Base-by-base conservation (phyloP, 257 asterid species). In the Henckelia pumila region DNA sequence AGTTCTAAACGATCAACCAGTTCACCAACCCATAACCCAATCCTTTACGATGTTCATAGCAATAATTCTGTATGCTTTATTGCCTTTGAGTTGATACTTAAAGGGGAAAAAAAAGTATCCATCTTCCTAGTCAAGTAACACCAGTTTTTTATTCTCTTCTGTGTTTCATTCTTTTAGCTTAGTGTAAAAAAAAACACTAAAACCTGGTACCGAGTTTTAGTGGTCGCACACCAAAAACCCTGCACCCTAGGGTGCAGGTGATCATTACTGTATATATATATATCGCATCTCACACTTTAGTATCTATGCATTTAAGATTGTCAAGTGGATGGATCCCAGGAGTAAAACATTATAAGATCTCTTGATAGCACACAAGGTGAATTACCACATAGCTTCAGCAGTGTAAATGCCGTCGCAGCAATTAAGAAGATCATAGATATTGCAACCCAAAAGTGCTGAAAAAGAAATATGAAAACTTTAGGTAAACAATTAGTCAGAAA, bases 391-490 rank as follows among this genome's bases (percentile, higher is more conserved):
- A 93, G 85, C 80, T 93, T 93, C 79, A 88, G 78, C 71, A 93
- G 92, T 11, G 97, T 90, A 80, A 93, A 93, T 61, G 86, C 35
- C 58, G 97, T 90, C 8, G 97, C 99, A 32, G 99, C 99, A 73
- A 90, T 81, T 81, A 90, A 88, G 88, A 93, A 93, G 78, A 93
- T 95, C 99, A 93, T 90, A 56, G 99, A 82, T 63, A 93, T 88
- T 37, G 97, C 96, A 76, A 93, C 97, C 97, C 99, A 93, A 37
- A 93, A 93, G 79, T 93, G 99, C 99, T 93, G 99, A 68, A 75
- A 71, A 71, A 77, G 68, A 71, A 56, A 64, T 61, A 59, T 11
- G 63, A 70, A 58, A 59, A 71, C 6, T 64, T 56, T 55, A 71
- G 73, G 66, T 58, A 53, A 65, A 62, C 70, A 24, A 72, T 47